phyloP scores from a whole-genome alignment of 2,329 filamentous ascomycete genomes.

The Ophiostoma tasmaniense region DNA sequence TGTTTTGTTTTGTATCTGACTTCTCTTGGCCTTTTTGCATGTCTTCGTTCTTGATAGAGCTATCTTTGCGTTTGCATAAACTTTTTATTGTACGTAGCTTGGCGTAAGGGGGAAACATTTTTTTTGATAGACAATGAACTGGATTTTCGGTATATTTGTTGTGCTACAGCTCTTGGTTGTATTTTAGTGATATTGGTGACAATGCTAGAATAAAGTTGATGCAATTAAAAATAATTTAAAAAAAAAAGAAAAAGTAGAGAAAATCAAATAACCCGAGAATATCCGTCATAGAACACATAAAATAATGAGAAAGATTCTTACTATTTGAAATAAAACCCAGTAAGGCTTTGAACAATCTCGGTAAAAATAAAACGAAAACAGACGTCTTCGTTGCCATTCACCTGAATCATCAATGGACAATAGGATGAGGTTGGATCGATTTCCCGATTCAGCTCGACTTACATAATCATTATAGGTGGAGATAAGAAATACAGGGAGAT shows the following conservation, averaged over 20 bases:
- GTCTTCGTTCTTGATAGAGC: neutral
- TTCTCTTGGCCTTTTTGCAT: neutral
- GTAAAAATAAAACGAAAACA: neutral
- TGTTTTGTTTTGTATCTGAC: neutral
- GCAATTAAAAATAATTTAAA: too few species aligned
- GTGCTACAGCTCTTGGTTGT: too few species aligned
- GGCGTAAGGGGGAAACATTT: neutral
- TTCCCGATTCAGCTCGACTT: slow-evolving; percentile 2
- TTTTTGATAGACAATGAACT: neutral
- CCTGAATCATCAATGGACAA: neutral
- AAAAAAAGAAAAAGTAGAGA: too few species aligned
- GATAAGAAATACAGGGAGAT: neutral
- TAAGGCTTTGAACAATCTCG: neutral
- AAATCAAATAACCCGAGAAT: too few species aligned
- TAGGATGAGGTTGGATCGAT: neutral
- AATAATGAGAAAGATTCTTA: too few species aligned
- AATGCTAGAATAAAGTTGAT: neutral
- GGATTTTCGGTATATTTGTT: too few species aligned
- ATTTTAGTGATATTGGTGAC: too few species aligned
- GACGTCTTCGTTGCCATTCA: neutral
- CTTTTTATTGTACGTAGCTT: neutral
- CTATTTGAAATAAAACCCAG: neutral
- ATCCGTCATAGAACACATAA: too few species aligned
- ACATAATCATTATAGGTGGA: neutral
- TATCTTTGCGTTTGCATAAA: neutral